Percentiles rank a stretch among this genome's conserved stretches.
Evolutionary conservation across 805 yeast genomes (phyloP).

Genomic region (Saturnispora bothae): DNA sequence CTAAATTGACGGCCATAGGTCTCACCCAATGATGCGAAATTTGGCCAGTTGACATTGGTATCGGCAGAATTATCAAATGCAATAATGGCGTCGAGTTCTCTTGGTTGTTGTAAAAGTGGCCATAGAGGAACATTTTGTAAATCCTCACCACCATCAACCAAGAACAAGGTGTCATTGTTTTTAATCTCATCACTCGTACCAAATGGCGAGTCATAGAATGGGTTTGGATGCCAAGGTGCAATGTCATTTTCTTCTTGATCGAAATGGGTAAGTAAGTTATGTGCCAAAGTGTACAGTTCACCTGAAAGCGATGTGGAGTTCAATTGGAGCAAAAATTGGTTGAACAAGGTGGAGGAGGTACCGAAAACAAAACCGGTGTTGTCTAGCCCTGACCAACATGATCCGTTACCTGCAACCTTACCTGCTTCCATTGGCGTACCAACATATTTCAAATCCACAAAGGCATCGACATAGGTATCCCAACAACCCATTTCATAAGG

Average conservation of each 20-base stretch:
- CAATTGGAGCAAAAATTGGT: conserved; percentile 48
- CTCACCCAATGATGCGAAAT: conserved; percentile 47
- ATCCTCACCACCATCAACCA: conserved; percentile 79
- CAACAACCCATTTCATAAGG: conserved; percentile 80
- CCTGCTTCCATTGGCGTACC: conserved; percentile 63
- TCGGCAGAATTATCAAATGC: conserved; percentile 64
- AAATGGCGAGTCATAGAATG: conserved; percentile 40
- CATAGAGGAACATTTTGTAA: conserved; percentile 57
- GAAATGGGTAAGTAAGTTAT: conserved; percentile 32
- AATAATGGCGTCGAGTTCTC: conserved; percentile 53
- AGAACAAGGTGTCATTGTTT: conserved; percentile 33
- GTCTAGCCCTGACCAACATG: conserved; percentile 63
- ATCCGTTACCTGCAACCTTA: conserved; percentile 28
- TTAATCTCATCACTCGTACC: conserved; percentile 31
- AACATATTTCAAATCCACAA: conserved; percentile 55
- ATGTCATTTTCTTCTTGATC: conserved; percentile 48
- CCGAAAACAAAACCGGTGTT: conserved; percentile 77
- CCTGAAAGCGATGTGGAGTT: conserved; percentile 44
- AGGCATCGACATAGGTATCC: conserved; percentile 65
- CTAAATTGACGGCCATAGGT: conserved; percentile 52
- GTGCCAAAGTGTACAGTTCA: conserved; percentile 34
- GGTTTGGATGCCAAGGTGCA: conserved; percentile 66
- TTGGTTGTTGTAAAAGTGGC: conserved; percentile 52
- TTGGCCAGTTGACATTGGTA: conserved; percentile 51
- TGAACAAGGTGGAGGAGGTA: conserved; percentile 74